Evolutionary conservation across 495 filamentous ascomycete genomes (phyloP).

Genomic region (Aspergillus sparsus): DNA sequence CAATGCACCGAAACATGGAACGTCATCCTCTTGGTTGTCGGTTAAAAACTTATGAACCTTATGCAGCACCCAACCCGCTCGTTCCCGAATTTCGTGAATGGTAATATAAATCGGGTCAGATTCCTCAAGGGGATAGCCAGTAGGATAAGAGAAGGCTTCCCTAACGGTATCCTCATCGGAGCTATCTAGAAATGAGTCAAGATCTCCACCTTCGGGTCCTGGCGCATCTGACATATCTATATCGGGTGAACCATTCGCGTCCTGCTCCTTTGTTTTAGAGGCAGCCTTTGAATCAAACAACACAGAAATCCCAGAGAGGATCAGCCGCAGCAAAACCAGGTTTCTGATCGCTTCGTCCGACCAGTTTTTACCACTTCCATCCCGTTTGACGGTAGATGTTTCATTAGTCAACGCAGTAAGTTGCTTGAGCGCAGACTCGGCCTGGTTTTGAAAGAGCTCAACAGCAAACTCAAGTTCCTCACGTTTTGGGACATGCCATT

Average conservation of each 20-base stretch:
- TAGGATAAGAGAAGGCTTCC: conserved; percentile 79
- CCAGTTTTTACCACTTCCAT: conserved; percentile 97
- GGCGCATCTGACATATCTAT: conserved; percentile 44
- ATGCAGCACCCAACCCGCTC: conserved; percentile 77
- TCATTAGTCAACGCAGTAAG: conserved; percentile 76
- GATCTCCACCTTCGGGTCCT: conserved; percentile 50
- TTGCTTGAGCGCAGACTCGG: conserved; percentile 63
- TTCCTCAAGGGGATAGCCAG: conserved; percentile 77
- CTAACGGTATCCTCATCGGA: conserved; percentile 81
- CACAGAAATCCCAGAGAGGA: conserved; percentile 83
- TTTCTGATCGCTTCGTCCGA: conserved; percentile 94
- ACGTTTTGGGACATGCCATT: conserved; percentile 82
- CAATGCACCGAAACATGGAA: conserved; percentile 87
- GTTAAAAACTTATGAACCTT: conserved; percentile 80
- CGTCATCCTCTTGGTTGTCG: conserved; percentile 88
- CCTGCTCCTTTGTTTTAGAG: conserved; percentile 40
- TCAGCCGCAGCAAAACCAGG: conserved; percentile 78
- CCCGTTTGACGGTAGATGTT: conserved; percentile 81
- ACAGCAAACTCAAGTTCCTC: conserved; percentile 87
- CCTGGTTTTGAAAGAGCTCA: conserved; percentile 80
- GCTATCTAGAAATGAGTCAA: conserved; percentile 63
- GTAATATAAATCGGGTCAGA: conserved; percentile 64
- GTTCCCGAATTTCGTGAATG: conserved; percentile 78
- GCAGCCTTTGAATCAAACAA: conserved; percentile 81
- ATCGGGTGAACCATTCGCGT: conserved; percentile 25